Conservation (phyloP, 495 filamentous ascomycete genomes). For the Lasiosphaeria ovina region DNA sequence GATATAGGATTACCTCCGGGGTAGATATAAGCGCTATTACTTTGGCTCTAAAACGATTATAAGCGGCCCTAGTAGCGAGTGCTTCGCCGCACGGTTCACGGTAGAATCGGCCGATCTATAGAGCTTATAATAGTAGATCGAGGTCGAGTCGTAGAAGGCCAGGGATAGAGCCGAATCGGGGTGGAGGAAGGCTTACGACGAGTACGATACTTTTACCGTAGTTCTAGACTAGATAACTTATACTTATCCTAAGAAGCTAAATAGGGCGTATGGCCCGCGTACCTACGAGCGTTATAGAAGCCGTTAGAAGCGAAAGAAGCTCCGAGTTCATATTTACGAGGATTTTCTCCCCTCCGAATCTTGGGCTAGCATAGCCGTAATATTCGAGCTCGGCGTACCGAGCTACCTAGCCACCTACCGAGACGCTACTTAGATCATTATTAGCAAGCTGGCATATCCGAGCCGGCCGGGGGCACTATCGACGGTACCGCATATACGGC, state of each 20-base stretch:
- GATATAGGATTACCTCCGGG: conserved; percentile 47
- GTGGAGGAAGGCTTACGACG: conserved; percentile 29
- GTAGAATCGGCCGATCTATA: background rate
- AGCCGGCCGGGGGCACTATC: background rate
- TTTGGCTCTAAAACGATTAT: background rate
- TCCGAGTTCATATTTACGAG: background rate
- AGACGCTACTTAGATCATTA: conserved; percentile 43
- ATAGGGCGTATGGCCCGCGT: background rate
- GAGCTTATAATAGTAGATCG: background rate
- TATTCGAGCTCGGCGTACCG: conserved; percentile 43
- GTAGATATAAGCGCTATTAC: background rate
- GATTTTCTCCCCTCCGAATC: background rate
- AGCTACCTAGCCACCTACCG: conserved; percentile 19
- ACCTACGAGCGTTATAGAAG: background rate
- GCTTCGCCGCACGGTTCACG: background rate
- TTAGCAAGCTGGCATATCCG: conserved; percentile 3
- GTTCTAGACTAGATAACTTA: conserved; percentile 30
- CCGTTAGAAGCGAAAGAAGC: background rate
- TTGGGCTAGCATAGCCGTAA: conserved; percentile 10
- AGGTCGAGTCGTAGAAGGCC: conserved; percentile 1
- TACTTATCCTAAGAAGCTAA: background rate
- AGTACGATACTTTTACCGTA: conserved; percentile 40
- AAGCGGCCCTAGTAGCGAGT: background rate
- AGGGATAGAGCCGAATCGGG: conserved; percentile 21
- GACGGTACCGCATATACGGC: background rate